Percentiles rank a stretch among this genome's conserved stretches.
These are phyloP conservation scores for Kwoniella sp. DNA, from an alignment of 768 basidiomycete species.

Conservation along the genomic window DNA sequence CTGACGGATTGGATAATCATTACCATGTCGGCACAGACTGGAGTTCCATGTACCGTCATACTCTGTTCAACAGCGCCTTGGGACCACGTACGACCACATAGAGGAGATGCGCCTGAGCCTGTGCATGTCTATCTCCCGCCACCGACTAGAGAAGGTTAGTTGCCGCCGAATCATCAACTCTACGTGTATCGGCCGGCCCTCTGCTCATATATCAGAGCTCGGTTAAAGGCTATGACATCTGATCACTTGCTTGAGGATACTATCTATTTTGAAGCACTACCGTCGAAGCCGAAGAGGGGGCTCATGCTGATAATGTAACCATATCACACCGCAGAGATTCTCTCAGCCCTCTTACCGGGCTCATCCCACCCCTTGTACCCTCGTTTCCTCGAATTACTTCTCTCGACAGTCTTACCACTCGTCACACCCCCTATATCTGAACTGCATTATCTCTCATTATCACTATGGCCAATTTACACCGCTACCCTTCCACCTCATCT, in stretches of 20 bases:
- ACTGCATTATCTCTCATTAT: conserved; percentile 36
- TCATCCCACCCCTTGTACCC: conserved; percentile 48
- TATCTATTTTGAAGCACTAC: too few species aligned
- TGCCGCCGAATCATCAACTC: too few species aligned
- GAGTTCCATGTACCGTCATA: conserved; percentile 37
- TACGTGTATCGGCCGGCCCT: too few species aligned
- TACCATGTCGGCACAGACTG: conserved; percentile 25
- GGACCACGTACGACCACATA: conserved; percentile 47
- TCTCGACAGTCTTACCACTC: conserved; percentile 40
- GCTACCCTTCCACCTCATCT: conserved; percentile 36
- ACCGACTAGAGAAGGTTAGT: conserved; percentile 40
- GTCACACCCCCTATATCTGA: conserved; percentile 30
- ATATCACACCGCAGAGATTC: conserved; percentile 35
- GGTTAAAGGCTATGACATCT: too few species aligned
- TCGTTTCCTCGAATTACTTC: conserved; percentile 50
- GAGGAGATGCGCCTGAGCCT: conserved; percentile 49
- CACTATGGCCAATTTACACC: conserved; percentile 54
- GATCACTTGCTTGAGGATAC: too few species aligned
- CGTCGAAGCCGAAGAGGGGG: too few species aligned
- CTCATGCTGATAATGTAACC: too few species aligned
- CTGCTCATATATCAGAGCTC: too few species aligned
- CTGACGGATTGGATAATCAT: too few species aligned
- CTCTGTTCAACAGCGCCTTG: conserved; percentile 44
- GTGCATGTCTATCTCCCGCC: conserved; percentile 44
- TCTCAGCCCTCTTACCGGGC: conserved; percentile 23